phyloP scores from a whole-genome alignment of 495 filamentous ascomycete genomes.

The Hypoxylon subgilvum region DNA sequence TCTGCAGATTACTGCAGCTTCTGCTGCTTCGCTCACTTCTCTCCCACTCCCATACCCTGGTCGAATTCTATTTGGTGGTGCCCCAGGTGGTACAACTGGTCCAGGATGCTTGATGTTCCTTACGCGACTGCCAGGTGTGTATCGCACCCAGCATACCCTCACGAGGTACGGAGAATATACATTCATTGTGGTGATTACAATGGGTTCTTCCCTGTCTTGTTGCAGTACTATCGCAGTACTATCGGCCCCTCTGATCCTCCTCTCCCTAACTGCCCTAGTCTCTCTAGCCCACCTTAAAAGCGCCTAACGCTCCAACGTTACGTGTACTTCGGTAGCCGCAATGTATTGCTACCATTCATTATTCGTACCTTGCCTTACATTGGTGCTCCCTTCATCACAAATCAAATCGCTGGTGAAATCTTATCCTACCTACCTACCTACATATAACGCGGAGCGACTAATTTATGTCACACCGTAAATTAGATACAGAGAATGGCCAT shows the following conservation, averaged over 20 bases:
- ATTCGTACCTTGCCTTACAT: too few species aligned
- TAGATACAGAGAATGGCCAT: not conserved
- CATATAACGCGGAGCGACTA: too few species aligned
- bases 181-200: conserved; percentile 21
- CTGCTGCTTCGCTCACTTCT: not conserved
- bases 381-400: too few species aligned
- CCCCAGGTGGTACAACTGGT: conserved; percentile 26
- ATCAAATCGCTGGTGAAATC: too few species aligned
- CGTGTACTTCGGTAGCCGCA: conserved; percentile 25
- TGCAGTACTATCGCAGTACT: conserved; percentile 8
- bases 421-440: too few species aligned
- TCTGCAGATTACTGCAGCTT: not conserved
- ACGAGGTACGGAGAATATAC: conserved; percentile 22
- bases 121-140: conserved; percentile 2
- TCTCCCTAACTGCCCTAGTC: conserved; percentile 10
- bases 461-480: too few species aligned
- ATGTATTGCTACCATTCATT: conserved; percentile 11
- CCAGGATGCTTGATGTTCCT: conserved; percentile 8
- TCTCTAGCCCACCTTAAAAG: conserved; percentile 18
- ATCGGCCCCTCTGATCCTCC: conserved; percentile 2
- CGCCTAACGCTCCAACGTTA: conserved; percentile 29
- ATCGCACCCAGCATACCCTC: not conserved
- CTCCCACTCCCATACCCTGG: conserved; percentile 14
- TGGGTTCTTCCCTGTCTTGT: conserved; percentile 19
- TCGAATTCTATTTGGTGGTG: conserved; percentile 24